phyloP scores from a whole-genome alignment of 129 eudicot genomes.

The Flaveria sonorensis region DNA sequence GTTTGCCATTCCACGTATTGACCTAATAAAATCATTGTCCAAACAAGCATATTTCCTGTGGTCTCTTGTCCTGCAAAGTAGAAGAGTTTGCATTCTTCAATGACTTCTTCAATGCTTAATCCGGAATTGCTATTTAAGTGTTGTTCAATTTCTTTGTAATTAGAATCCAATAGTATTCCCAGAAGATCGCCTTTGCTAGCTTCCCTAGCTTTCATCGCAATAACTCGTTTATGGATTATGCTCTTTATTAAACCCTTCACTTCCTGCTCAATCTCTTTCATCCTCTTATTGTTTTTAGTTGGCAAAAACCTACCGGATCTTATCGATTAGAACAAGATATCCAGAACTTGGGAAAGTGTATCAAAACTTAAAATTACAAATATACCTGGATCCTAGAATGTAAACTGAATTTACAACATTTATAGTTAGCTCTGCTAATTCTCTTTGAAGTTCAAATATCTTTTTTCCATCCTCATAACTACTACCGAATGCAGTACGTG shows the following conservation, averaged over 20 bases:
- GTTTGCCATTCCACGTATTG: slow-evolving; percentile 31
- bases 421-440: slow-evolving; percentile 22
- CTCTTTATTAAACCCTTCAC: slow-evolving; percentile 25
- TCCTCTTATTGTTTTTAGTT: slow-evolving; percentile 29
- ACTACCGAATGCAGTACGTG: slow-evolving; percentile 39
- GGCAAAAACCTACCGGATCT: slow-evolving; percentile 28
- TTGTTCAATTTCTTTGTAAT: slow-evolving; percentile 32
- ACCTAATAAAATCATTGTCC: slow-evolving; percentile 40
- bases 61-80: slow-evolving; percentile 36
- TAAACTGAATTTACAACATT: slow-evolving; percentile 20
- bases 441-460: slow-evolving; percentile 41
- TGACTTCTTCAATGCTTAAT: slow-evolving; percentile 35
- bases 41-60: slow-evolving; percentile 27
- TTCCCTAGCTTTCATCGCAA: slow-evolving; percentile 31
- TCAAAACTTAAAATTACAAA: neutral
- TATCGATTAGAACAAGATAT: neutral
- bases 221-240: slow-evolving; percentile 31
- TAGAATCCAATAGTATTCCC: slow-evolving; percentile 41
- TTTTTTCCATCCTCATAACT: slow-evolving; percentile 41
- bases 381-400: slow-evolving; percentile 39
- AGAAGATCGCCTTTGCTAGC: slow-evolving; percentile 19
- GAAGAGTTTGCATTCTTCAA: slow-evolving; percentile 38
- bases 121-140: slow-evolving; percentile 16
- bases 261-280: slow-evolving; percentile 26
- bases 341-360: too few species aligned